These are phyloP conservation scores for Annulohypoxylon nitens DNA, from an alignment of 495 filamentous ascomycete genomes.

Conservation along the genomic window DNA sequence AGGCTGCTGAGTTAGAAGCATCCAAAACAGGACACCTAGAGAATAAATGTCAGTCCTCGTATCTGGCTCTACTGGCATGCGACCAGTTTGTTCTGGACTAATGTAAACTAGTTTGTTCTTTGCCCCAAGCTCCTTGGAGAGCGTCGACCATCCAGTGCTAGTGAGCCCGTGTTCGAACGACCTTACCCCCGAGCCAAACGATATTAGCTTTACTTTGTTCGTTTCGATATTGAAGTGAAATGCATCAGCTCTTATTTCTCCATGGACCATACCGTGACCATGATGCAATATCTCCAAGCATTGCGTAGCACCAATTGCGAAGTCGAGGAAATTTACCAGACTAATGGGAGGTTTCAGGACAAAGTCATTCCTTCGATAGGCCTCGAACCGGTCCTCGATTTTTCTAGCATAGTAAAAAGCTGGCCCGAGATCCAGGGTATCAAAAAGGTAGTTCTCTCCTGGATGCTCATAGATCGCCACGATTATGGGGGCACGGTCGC, in stretches of 20 bases:
- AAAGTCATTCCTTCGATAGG: slow-evolving; percentile 50
- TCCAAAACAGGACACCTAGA: slow-evolving; percentile 88
- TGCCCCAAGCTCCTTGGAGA: slow-evolving; percentile 82
- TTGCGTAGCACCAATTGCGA: slow-evolving; percentile 86
- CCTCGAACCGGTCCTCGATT: slow-evolving; percentile 62
- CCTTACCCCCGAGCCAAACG: slow-evolving; percentile 84
- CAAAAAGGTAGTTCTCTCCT: slow-evolving; percentile 77
- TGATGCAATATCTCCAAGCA: slow-evolving; percentile 90
- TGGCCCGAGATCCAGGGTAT: slow-evolving; percentile 80
- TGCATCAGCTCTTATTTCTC: slow-evolving; percentile 87
- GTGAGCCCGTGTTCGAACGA: slow-evolving; percentile 90
- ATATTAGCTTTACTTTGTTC: slow-evolving; percentile 79
- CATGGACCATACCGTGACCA: slow-evolving; percentile 83
- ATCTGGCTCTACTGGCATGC: slow-evolving; percentile 90
- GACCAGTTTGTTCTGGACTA: slow-evolving; percentile 90
- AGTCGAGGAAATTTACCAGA: slow-evolving; percentile 82
- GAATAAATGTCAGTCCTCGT: slow-evolving; percentile 92
- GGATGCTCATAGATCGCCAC: slow-evolving; percentile 85
- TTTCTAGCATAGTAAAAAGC: slow-evolving; percentile 72
- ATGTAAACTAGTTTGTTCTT: slow-evolving; percentile 89
- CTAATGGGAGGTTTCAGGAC: slow-evolving; percentile 71
- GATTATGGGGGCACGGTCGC: slow-evolving; percentile 73
- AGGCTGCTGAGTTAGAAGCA: slow-evolving; percentile 79
- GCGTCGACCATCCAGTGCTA: slow-evolving; percentile 83
- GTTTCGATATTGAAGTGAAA: slow-evolving; percentile 82